Conservation (phyloP, 768 basidiomycete genomes). For the Pilatotrama ljubarskyi region DNA sequence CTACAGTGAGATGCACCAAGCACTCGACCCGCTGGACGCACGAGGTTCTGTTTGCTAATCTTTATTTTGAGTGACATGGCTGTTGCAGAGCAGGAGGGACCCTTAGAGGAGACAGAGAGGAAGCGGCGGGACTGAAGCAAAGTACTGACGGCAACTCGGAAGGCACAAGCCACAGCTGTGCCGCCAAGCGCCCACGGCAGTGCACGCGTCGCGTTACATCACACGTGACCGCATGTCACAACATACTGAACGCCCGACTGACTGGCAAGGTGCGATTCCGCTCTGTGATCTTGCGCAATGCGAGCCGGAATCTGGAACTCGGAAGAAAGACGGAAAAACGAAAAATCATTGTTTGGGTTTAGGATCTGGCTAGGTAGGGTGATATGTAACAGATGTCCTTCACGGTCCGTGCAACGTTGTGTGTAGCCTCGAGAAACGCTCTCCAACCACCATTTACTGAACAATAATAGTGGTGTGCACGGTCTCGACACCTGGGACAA, state of each 20-base stretch:
- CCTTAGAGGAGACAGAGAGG: neutral
- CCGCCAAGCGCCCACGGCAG: neutral
- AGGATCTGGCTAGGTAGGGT: no score
- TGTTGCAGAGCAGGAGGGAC: neutral
- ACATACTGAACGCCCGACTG: neutral
- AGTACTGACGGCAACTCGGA: no score
- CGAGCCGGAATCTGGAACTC: no score
- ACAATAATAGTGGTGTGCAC: neutral
- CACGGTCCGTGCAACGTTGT: neutral
- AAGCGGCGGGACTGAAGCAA: neutral
- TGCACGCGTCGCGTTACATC: neutral
- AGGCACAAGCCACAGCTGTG: neutral
- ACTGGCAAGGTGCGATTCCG: neutral
- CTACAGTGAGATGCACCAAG: neutral
- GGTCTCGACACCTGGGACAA: neutral
- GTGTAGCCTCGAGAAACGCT: no score
- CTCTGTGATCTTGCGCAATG: no score
- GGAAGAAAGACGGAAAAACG: no score
- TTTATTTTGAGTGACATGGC: constrained; percentile 28
- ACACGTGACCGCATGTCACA: constrained; percentile 5
- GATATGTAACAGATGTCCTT: no score
- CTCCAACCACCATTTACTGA: neutral
- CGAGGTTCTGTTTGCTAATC: constrained; percentile 15
- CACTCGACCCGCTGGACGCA: neutral
- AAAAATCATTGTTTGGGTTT: no score